These are phyloP conservation scores for Aspergillus latus DNA, from an alignment of 2,329 filamentous ascomycete species.

Conservation along the genomic window DNA sequence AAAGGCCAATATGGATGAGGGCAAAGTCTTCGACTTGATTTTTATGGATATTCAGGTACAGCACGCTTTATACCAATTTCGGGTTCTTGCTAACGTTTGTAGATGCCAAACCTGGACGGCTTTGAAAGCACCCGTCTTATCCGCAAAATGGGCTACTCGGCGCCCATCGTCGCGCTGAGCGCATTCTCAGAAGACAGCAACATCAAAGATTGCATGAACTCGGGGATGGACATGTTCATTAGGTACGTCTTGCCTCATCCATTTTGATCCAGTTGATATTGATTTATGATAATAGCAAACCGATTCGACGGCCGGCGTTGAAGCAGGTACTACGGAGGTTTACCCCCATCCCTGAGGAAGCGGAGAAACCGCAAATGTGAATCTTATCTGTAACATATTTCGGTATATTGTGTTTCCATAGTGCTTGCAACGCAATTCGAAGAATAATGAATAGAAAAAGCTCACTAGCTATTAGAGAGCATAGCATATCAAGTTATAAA, in stretches of 20 bases:
- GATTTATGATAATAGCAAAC: conserved; percentile 44
- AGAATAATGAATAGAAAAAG: not conserved
- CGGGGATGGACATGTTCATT: conserved; percentile 89
- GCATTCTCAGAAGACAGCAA: conserved; percentile 91
- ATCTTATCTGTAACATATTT: not conserved
- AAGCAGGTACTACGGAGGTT: conserved; percentile 81
- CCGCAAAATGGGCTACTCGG: conserved; percentile 78
- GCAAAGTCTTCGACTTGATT: conserved; percentile 76
- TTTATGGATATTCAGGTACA: conserved; percentile 79
- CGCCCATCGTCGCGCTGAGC: conserved; percentile 86
- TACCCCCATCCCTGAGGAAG: conserved; percentile 74
- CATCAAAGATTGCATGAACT: conserved; percentile 79
- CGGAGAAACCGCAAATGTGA: conserved; percentile 10
- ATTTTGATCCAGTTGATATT: not conserved
- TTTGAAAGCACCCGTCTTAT: conserved; percentile 83
- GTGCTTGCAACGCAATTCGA: not conserved
- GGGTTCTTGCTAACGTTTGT: not conserved
- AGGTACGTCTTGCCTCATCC: conserved; percentile 19
- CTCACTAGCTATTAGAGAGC: not conserved
- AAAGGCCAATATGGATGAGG: conserved; percentile 73
- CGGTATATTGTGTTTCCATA: not conserved
- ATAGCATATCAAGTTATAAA: conserved; percentile 18
- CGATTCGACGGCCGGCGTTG: conserved; percentile 76
- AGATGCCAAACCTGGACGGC: conserved; percentile 91
- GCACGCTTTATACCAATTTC: too few relatives aligned